Conservation (phyloP, 495 filamentous ascomycete species). For the Penicillium steckii region DNA sequence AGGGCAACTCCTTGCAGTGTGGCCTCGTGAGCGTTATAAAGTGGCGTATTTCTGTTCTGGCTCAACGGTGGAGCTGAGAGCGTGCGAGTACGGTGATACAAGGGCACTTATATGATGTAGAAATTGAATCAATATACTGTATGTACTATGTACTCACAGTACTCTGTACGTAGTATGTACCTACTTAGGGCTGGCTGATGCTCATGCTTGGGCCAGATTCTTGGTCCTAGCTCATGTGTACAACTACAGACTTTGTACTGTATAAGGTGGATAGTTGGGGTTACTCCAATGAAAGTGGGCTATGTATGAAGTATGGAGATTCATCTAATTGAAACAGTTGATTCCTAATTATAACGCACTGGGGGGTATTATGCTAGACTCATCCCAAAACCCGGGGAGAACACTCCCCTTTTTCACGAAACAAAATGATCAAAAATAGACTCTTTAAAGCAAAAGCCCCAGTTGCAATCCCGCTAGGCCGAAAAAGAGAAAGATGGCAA, state of each 20-base stretch:
- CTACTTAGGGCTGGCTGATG: background rate
- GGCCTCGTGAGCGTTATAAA: slow-evolving; percentile 9
- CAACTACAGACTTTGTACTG: background rate
- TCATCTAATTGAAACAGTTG: slow-evolving; percentile 11
- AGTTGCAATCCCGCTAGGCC: background rate
- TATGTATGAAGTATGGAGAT: no score
- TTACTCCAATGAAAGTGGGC: background rate
- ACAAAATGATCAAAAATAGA: slow-evolving; percentile 7
- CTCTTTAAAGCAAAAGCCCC: background rate
- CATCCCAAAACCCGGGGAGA: slow-evolving; percentile 5
- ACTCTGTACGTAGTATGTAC: no score
- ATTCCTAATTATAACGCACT: slow-evolving; percentile 7
- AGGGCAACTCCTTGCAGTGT: background rate
- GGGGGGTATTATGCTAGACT: slow-evolving; percentile 21
- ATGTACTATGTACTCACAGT: background rate
- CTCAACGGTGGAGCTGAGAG: no score
- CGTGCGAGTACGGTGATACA: background rate
- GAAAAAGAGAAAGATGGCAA: slow-evolving; percentile 7
- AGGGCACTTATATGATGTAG: background rate
- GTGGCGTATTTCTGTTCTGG: slow-evolving; percentile 11
- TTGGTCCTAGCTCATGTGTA: background rate
- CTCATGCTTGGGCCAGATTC: no score
- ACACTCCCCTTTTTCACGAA: slow-evolving; percentile 7
- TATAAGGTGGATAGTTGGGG: background rate
- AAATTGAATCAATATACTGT: no score